Base-by-base conservation (phyloP, 164 flowering plant genomes). In the Amborella trichopoda region DNA sequence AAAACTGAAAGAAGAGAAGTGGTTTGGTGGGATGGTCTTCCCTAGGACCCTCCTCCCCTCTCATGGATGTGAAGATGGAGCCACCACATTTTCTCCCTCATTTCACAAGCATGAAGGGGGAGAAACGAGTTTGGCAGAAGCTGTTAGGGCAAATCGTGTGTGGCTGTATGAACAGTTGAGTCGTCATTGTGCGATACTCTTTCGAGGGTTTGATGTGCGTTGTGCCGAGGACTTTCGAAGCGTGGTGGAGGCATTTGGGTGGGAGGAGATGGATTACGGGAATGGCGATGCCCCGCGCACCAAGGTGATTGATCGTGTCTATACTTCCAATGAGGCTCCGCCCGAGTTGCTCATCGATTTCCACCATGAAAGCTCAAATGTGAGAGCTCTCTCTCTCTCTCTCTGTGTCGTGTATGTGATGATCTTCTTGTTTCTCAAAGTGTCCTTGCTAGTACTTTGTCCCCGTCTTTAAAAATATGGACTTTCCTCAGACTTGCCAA, bases 281-380 rank as follows among this genome's bases (percentile, higher is more conserved):
- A n/a, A n/a, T n/a, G 58, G 58, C 13, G 44, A 37, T n/a, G 12
- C 24, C 22, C 13, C 25, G 14, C 50, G 50, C 5, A 12, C 21
- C n/a, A 45, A 54, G 50, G 50, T 44, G 20, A 36, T 45, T 10
- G n/a, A 54, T 24, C 2, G 58, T 22, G 36, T 46, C 50, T 14
- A 46, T 37, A 54, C 50, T 1, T 44, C 58, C 19, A 54, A 54
- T 26, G 50, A 54, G 16, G 50, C 44, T 26, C 58, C 58, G 0
- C 37, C 39, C 5, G 25, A 54, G 26, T 37, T 20, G 28, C 44
- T 46, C 38, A 53, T 53, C 41, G 18, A 44, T 24, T 53, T 53
- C 23, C 56, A 53, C 25, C 56, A 53, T 3, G 58, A 54, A 37
- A 54, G 44, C 50, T 28, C 58, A 10, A 43, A 36, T 49, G 58